Base-by-base conservation (phyloP, 352 stramenopile genomes). In the Phytophthora ohioensis region DNA sequence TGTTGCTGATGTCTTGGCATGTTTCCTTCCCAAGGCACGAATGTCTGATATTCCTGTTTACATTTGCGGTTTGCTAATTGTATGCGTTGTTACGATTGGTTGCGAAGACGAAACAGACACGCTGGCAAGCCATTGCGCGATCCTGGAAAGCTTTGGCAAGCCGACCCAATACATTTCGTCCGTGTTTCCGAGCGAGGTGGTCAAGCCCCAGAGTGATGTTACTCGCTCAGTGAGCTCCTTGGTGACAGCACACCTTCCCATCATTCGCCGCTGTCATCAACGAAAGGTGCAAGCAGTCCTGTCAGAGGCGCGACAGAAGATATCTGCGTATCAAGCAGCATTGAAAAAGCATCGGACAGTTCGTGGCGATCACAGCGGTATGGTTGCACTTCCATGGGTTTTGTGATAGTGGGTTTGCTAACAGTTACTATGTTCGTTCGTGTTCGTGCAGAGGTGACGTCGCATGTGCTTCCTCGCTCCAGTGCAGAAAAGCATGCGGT, bases 91-190 rank as follows among this genome's bases (percentile, higher is more conserved):
- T 70, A 8, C 6, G 1, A 17, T 69, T 73, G 21, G 9, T 35
- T 5, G 8, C 56, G 42, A 48, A 82, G 76, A 80, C 17, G 61
- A 78, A 57, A 75, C 76, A 21, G 42, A 68, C 31, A 62, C 58
- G 36, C 42, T 82, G 15, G 59, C 49, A n/a, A 49, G 13, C 13
- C 59, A 80, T 12, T 82, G 76, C 30, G 39, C 55, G 3, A 76
- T 80, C 42, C 34, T 82, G 52, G 45, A 67, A 67, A 74, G 30
- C n/a, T 82, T 82, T 46, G 76, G 72, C 36, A 82, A 82, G 56
- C 47, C 72, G 3, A 72, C 52, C 4, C 76, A 75, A 39, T 75
- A 64, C 38, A 54, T 78, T 56, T 70, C 75, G 30, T 82, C 71
- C 12, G 67, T 78, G 36, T 82, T 76, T 32, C 57, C 64, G 5